phyloP scores from a whole-genome alignment of 129 eudicot species.

The Solidago caesia region DNA sequence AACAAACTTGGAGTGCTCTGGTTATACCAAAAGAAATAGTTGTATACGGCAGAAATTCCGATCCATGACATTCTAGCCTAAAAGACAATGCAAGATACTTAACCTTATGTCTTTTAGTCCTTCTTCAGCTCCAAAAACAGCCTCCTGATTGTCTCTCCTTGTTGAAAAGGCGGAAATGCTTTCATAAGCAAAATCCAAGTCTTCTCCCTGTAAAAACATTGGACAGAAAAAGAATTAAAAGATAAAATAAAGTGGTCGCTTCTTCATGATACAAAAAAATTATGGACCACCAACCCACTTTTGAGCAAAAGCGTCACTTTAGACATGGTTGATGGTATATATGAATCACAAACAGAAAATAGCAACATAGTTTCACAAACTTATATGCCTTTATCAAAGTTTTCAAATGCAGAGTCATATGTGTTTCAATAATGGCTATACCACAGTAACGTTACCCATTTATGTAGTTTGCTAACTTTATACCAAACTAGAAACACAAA shows the following conservation, averaged over 20 bases:
- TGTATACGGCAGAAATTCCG: neutral
- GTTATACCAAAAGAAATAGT: neutral
- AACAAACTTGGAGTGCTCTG: constrained; percentile 7
- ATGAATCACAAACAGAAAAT: neutral
- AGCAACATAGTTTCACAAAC: constrained; percentile 5
- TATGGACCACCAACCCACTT: constrained; percentile 1
- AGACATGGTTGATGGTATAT: constrained; percentile 11
- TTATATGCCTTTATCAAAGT: constrained; percentile 19
- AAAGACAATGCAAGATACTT: neutral
- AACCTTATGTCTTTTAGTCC: constrained; percentile 93
- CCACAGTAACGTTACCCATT: neutral
- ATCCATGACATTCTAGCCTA: neutral
- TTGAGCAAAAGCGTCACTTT: constrained; percentile 6
- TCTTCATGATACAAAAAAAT: neutral
- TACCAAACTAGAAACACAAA: neutral
- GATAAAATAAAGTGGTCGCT: neutral
- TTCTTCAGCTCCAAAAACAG: constrained; percentile 97
- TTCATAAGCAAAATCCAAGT: constrained; percentile 93
- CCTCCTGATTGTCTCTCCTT: constrained; percentile 95
- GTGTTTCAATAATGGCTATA: neutral
- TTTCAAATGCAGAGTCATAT: constrained; percentile 2
- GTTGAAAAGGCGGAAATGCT: constrained; percentile 97
- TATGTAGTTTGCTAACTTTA: neutral
- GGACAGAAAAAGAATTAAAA: neutral
- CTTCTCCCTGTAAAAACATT: constrained; percentile 73